Conservation (phyloP, 176 grass and related monocot genomes). For the Dactylis glomerata region DNA sequence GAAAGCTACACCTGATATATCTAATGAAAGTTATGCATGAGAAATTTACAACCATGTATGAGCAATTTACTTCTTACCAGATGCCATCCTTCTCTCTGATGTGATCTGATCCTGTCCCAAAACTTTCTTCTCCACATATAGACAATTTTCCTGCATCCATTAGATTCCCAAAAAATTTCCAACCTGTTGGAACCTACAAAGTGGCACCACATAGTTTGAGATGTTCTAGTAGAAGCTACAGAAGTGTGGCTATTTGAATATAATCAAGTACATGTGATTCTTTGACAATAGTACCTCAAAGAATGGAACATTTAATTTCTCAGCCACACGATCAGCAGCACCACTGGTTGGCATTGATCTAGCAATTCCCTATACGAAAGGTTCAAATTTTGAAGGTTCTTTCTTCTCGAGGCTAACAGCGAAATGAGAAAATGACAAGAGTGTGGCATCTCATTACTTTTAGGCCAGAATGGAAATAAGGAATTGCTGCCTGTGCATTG, state of each 20-base stretch:
- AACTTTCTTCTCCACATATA: conserved; percentile 94
- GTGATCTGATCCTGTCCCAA: conserved; percentile 91
- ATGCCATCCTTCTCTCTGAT: conserved; percentile 96
- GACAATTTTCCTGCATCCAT: conserved; percentile 90
- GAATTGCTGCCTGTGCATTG: conserved; percentile 77
- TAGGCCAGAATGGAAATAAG: conserved; percentile 77
- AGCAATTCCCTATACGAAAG: conserved; percentile 70
- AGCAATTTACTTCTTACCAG: conserved; percentile 51
- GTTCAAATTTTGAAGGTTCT: conserved; percentile 14
- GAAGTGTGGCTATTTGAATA: not conserved
- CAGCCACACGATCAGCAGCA: conserved; percentile 77
- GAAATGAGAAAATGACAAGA: not conserved
- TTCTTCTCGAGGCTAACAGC: not conserved
- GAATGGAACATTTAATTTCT: conserved; percentile 79
- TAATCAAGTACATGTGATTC: not conserved
- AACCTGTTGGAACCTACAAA: conserved; percentile 90
- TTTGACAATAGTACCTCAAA: conserved; percentile 62
- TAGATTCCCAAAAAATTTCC: conserved; percentile 94
- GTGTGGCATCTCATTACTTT: conserved; percentile 52
- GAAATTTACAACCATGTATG: not conserved
- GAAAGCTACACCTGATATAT: not conserved
- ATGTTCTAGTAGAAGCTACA: not conserved
- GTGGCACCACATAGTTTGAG: not conserved
- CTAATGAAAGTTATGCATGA: not conserved
- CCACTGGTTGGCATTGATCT: conserved; percentile 97